A percentile compares a stretch with the other conserved stretches of the same genome.
phyloP scores from a whole-genome alignment of 2,329 filamentous ascomycete genomes.

The Coniochaeta hoffmannii region DNA sequence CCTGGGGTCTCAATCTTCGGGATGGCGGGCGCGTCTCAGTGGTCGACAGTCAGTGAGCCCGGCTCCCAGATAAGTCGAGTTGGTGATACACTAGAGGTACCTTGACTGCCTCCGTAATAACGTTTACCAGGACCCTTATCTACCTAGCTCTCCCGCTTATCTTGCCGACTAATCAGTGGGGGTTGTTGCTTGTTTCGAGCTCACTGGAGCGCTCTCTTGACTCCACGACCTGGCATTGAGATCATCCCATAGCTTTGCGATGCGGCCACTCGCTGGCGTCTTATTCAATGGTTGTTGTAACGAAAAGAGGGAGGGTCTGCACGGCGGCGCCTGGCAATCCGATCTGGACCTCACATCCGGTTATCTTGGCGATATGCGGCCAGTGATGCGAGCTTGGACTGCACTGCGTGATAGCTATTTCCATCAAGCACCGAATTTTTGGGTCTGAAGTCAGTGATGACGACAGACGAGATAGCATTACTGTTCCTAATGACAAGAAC shows the following conservation, averaged over 20 bases:
- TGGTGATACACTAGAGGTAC: not conserved
- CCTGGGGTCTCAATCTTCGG: not conserved
- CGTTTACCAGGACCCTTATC: not conserved
- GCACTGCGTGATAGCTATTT: not conserved
- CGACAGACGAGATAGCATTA: not conserved
- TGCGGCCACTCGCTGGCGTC: not conserved
- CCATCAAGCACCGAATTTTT: not conserved
- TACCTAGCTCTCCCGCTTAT: not conserved
- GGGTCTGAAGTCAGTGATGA: not conserved
- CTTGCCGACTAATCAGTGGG: not conserved
- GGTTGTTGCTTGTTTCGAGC: slow-evolving; percentile 1
- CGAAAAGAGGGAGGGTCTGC: not conserved
- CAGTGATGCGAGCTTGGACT: not conserved
- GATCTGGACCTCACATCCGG: not conserved
- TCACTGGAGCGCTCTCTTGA: not conserved
- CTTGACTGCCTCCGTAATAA: not conserved
- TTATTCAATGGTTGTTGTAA: slow-evolving; percentile 3
- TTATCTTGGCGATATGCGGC: not conserved
- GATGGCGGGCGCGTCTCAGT: not conserved
- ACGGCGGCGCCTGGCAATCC: not conserved
- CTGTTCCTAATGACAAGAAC: not conserved
- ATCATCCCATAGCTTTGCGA: not conserved
- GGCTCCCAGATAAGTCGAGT: not conserved
- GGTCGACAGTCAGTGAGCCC: not conserved
- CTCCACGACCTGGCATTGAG: not conserved